A percentile compares a stretch with the other conserved stretches of the same genome.
Conservation (phyloP, 768 basidiomycete genomes). For the Panus rudis region DNA sequence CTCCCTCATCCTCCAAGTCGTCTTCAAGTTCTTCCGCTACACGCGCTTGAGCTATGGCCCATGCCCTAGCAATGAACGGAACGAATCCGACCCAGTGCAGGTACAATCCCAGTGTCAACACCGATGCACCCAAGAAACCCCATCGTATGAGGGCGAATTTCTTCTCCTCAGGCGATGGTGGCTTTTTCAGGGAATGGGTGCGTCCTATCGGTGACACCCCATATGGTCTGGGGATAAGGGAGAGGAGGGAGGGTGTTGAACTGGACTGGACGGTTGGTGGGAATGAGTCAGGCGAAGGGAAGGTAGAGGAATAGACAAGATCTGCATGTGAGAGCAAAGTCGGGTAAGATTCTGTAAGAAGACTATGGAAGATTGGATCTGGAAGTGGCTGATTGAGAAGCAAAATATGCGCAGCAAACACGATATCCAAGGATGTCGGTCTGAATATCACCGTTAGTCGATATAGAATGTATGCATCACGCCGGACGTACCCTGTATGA, state of each 20-base stretch:
- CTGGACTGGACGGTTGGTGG: constrained; percentile 8
- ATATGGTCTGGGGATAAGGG: constrained; percentile 24
- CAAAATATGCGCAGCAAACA: constrained; percentile 63
- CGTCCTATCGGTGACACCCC: too few relatives aligned
- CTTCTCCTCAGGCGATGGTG: too few relatives aligned
- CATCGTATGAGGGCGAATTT: constrained; percentile 44
- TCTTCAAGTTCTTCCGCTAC: constrained; percentile 7
- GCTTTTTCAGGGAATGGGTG: too few relatives aligned
- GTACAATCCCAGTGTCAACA: constrained; percentile 33
- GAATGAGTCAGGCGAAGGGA: constrained; percentile 18
- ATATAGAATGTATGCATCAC: background rate
- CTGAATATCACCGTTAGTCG: constrained; percentile 27
- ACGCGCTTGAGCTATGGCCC: background rate
- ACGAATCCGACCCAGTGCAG: constrained; percentile 20
- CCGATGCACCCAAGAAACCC: constrained; percentile 43
- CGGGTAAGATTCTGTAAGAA: constrained; percentile 51
- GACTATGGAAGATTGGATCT: constrained; percentile 47
- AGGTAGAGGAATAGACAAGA: constrained; percentile 34
- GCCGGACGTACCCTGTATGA: constrained; percentile 37
- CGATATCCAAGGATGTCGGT: constrained; percentile 54
- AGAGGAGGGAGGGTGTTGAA: constrained; percentile 26
- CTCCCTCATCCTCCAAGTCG: constrained; percentile 12
- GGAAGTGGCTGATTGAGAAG: constrained; percentile 54
- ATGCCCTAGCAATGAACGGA: constrained; percentile 1
- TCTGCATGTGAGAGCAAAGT: constrained; percentile 52